Evolutionary conservation across 306 rosid genomes (phyloP).

Genomic region (Vigna mungo): DNA sequence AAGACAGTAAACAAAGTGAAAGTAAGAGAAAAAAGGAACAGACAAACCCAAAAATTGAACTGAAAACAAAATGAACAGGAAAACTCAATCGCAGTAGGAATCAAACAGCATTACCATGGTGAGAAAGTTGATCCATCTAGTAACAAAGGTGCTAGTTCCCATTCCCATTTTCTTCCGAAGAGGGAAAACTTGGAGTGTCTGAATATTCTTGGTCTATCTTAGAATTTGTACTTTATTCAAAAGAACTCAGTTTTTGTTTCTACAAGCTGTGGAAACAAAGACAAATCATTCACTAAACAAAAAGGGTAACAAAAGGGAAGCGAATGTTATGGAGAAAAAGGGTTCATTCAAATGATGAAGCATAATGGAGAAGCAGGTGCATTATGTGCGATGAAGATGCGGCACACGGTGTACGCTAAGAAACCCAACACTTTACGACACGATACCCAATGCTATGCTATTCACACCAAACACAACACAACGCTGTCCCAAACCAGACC

Average conservation of each 20-base stretch:
- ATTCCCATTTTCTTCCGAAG: constrained; percentile 63
- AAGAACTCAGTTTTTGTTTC: background rate
- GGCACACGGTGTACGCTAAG: constrained; percentile 29
- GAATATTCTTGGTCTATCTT: constrained; percentile 36
- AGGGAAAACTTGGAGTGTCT: constrained; percentile 20
- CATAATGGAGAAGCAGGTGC: constrained; percentile 21
- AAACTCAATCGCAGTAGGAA: constrained; percentile 7
- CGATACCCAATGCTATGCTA: constrained; percentile 41
- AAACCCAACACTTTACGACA: constrained; percentile 55
- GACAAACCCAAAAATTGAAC: background rate
- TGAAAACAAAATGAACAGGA: constrained; percentile 19
- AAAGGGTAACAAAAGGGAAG: background rate
- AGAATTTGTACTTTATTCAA: background rate
- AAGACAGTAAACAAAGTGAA: background rate
- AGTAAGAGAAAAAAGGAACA: constrained; percentile 2
- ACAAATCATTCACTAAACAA: background rate
- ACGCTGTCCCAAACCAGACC: background rate
- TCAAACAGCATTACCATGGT: constrained; percentile 66
- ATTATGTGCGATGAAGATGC: constrained; percentile 48
- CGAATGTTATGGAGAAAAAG: background rate
- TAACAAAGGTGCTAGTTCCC: constrained; percentile 92
- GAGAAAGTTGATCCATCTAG: constrained; percentile 95
- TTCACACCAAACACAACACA: background rate
- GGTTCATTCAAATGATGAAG: background rate
- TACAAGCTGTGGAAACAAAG: background rate